These are phyloP conservation scores for Neonectria magnoliae DNA, from an alignment of 2,329 filamentous ascomycete genomes.

Conservation along the genomic window DNA sequence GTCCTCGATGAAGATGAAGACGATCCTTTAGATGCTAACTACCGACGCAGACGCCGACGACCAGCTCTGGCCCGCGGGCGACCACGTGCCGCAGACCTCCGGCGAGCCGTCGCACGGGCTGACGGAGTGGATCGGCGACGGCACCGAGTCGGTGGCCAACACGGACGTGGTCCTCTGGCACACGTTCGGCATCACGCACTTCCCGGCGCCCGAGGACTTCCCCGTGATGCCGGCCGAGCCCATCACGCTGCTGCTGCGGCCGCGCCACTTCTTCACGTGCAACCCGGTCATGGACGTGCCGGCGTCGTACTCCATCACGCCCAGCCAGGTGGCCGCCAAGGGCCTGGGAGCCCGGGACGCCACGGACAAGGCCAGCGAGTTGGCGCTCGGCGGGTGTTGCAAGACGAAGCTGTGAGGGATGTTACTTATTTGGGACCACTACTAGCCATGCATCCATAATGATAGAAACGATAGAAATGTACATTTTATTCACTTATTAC, in stretches of 20 bases:
- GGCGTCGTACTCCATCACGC: constrained; percentile 54
- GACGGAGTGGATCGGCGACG: constrained; percentile 80
- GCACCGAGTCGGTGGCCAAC: constrained; percentile 76
- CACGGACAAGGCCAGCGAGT: constrained; percentile 34
- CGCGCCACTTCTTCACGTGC: constrained; percentile 82
- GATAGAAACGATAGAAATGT: constrained; percentile 21
- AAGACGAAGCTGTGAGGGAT: constrained; percentile 30
- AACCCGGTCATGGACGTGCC: constrained; percentile 86
- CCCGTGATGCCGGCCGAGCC: constrained; percentile 91
- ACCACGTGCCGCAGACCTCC: constrained; percentile 88
- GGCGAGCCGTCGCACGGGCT: constrained; percentile 80
- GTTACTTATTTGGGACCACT: no score
- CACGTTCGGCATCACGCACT: constrained; percentile 90
- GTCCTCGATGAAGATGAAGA: no score
- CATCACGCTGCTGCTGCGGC: constrained; percentile 81
- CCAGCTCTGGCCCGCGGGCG: constrained; percentile 85
- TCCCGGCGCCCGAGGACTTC: constrained; percentile 90
- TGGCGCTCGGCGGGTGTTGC: constrained; percentile 37
- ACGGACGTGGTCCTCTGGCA: constrained; percentile 93
- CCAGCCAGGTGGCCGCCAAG: constrained; percentile 44
- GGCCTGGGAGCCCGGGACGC: constrained; percentile 37
- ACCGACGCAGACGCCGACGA: constrained; percentile 72
- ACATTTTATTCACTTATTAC: not conserved
- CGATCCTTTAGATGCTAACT: not conserved
- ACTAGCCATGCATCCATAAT: constrained; percentile 5